phyloP scores from a whole-genome alignment of 768 basidiomycete species.

The Kwoniella dejecticola region DNA sequence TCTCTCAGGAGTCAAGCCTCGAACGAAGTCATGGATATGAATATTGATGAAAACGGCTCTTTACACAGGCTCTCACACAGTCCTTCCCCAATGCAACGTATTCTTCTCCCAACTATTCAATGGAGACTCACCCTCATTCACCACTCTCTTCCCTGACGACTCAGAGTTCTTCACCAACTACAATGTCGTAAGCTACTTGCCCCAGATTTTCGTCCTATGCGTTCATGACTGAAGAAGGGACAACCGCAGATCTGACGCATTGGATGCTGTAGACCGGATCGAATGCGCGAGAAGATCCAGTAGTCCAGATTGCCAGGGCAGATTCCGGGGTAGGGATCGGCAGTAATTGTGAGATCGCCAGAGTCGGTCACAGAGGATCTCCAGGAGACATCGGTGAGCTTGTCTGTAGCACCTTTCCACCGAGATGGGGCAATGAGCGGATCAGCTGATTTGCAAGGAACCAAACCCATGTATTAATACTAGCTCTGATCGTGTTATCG shows the following conservation, averaged over 20 bases:
- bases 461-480: background rate
- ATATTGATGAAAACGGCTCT: too few species aligned
- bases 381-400: slow-evolving; percentile 66
- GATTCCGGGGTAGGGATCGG: slow-evolving; percentile 81
- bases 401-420: background rate
- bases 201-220: too few species aligned
- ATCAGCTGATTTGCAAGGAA: background rate
- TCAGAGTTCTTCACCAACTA: slow-evolving; percentile 34
- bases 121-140: slow-evolving; percentile 34
- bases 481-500: slow-evolving; percentile 79
- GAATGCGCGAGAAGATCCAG: slow-evolving; percentile 55
- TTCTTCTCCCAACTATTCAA: slow-evolving; percentile 78
- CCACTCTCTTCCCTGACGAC: slow-evolving; percentile 22
- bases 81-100: slow-evolving; percentile 91
- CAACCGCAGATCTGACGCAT: too few species aligned
- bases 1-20: too few species aligned
- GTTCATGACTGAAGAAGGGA: too few species aligned
- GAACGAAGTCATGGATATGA: too few species aligned
- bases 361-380: slow-evolving; percentile 61
- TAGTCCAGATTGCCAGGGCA: slow-evolving; percentile 57
- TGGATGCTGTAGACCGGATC: slow-evolving; percentile 22
- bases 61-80: slow-evolving; percentile 45
- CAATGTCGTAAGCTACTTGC: slow-evolving; percentile 30
- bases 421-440: too few species aligned
- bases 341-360: slow-evolving; percentile 74